A percentile compares a stretch with the other conserved stretches of the same genome.
phyloP scores from a whole-genome alignment of 768 basidiomycete genomes.

The Mycena rosella region DNA sequence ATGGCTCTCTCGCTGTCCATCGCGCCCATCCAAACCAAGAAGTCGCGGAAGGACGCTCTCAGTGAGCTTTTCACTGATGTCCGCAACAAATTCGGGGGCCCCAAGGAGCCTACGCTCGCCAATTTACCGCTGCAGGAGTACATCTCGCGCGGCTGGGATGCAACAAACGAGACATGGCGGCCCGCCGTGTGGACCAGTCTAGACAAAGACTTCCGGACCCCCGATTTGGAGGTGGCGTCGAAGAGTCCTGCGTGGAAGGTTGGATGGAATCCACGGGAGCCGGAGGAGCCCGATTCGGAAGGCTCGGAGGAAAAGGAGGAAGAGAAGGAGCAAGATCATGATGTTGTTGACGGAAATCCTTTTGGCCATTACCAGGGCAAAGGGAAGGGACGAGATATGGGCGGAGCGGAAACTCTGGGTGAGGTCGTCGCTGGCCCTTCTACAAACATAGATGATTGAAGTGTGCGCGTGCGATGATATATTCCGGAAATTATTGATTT shows the following conservation, averaged over 20 bases:
- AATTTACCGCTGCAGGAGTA: conserved; percentile 11
- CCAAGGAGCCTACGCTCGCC: conserved; percentile 1
- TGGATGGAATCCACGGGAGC: neutral
- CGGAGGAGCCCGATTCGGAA: neutral
- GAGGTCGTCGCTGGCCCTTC: neutral
- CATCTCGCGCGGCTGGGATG: conserved; percentile 25
- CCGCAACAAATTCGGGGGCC: neutral
- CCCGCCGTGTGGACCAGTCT: conserved; percentile 16
- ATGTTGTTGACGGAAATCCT: neutral
- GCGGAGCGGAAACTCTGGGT: neutral
- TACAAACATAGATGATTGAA: neutral
- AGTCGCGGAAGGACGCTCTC: conserved; percentile 6
- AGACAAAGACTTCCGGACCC: conserved; percentile 5
- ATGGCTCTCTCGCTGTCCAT: conserved; percentile 5
- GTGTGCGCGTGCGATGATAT: no score
- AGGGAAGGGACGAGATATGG: neutral
- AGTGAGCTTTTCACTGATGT: conserved; percentile 15
- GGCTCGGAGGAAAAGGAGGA: neutral
- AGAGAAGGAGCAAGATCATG: neutral
- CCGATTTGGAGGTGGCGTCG: neutral
- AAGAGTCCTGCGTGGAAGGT: neutral
- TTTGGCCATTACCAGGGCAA: neutral
- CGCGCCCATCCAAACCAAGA: conserved; percentile 6
- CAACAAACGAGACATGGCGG: conserved; percentile 8
- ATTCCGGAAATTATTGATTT: no score